phyloP scores from a whole-genome alignment of 2,329 filamentous ascomycete species.

The Penicillium sclerotigenum region DNA sequence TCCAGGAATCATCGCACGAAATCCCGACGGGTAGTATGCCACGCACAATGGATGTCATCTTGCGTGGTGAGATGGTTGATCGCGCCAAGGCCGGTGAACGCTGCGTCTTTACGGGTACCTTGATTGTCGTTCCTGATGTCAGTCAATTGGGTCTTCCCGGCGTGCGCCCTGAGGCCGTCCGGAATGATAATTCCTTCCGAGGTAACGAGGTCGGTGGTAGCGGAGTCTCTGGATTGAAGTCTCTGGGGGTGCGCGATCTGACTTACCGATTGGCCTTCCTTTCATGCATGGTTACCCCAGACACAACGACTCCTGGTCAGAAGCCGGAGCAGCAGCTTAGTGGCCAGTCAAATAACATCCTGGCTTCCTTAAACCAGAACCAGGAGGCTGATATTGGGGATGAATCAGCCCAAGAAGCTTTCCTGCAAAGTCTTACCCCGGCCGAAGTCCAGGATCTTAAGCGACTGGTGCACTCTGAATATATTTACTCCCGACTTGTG shows the following conservation, averaged over 20 bases:
- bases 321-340: constrained; percentile 64
- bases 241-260: constrained; percentile 88
- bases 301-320: constrained; percentile 76
- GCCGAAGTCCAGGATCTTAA: constrained; percentile 89
- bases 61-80: constrained; percentile 96
- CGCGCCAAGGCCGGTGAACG: constrained; percentile 96
- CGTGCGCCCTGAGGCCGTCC: constrained; percentile 73
- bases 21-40: constrained; percentile 99
- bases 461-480: constrained; percentile 89
- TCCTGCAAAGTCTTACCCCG: constrained; percentile 78
- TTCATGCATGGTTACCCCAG: constrained; percentile 91
- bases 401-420: constrained; percentile 83
- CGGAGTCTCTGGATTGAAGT: constrained; percentile 84
- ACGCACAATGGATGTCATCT: constrained; percentile 92
- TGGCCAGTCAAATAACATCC: constrained; percentile 76
- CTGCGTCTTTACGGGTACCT: constrained; percentile 92
- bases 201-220: constrained; percentile 77
- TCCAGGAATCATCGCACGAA: constrained; percentile 97
- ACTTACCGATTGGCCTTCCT: constrained; percentile 97
- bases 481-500: constrained; percentile 89
- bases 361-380: constrained; percentile 76
- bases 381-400: constrained; percentile 67
- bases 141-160: constrained; percentile 91
- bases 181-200: constrained; percentile 74
- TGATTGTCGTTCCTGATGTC: constrained; percentile 96